phyloP scores from a whole-genome alignment of 208 protist species.

The Crithidia expoeki region DNA sequence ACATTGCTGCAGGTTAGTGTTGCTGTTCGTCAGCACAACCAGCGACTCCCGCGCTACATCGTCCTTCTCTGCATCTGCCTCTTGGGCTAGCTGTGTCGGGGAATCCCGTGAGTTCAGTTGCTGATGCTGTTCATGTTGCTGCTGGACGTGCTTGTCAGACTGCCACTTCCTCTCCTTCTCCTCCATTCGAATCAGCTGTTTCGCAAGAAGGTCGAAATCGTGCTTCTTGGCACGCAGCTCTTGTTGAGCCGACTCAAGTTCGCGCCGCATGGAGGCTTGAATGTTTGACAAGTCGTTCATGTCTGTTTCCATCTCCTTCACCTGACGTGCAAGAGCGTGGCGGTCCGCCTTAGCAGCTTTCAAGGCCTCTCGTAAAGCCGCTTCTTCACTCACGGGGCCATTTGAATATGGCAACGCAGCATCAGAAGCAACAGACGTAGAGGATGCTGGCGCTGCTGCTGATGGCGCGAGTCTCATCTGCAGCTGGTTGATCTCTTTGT shows the following conservation, averaged over 20 bases:
- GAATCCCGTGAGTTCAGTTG: neutral
- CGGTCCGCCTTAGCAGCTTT: slow-evolving; percentile 29
- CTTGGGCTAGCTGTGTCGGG: slow-evolving; percentile 1
- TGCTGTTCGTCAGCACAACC: slow-evolving; percentile 30
- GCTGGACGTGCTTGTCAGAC: neutral
- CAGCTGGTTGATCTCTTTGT: slow-evolving; percentile 20
- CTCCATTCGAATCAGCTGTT: slow-evolving; percentile 56
- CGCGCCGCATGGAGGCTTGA: slow-evolving; percentile 52
- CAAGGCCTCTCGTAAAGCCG: slow-evolving; percentile 38
- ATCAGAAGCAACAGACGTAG: no score
- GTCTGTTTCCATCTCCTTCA: slow-evolving; percentile 68
- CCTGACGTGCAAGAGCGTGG: slow-evolving; percentile 34
- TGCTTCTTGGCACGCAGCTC: slow-evolving; percentile 64
- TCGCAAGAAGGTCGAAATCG: slow-evolving; percentile 56
- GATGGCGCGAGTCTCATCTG: slow-evolving; percentile 5
- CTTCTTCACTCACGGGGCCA: slow-evolving; percentile 4
- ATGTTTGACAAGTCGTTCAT: slow-evolving; percentile 68
- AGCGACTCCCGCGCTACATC: slow-evolving; percentile 26
- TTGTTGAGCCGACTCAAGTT: slow-evolving; percentile 45
- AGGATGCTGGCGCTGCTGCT: neutral
- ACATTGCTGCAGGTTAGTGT: slow-evolving; percentile 34
- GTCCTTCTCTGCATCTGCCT: slow-evolving; percentile 18
- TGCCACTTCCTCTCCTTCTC: slow-evolving; percentile 43
- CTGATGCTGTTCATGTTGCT: neutral
- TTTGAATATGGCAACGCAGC: neutral